phyloP scores from a whole-genome alignment of 805 yeast genomes.

The Saturnispora quitensis region DNA sequence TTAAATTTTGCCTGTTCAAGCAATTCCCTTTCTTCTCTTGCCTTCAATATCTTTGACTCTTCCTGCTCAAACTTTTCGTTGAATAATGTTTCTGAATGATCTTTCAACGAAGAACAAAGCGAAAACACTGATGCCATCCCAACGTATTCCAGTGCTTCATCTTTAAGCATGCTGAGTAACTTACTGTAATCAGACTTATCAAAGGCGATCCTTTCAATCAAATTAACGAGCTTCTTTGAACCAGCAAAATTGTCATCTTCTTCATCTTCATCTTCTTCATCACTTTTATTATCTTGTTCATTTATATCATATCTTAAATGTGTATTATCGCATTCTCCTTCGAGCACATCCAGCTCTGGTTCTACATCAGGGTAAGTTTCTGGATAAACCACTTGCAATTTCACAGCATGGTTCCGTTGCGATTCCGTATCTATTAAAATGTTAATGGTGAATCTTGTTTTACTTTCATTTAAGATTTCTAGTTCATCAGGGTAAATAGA shows the following conservation, averaged over 20 bases:
- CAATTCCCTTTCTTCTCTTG: conserved; percentile 54
- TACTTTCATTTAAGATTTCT: conserved; percentile 25
- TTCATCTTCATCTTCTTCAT: conserved; percentile 40
- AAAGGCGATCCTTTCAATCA: conserved; percentile 53
- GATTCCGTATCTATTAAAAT: conserved; percentile 62
- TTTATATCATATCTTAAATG: conserved; percentile 13
- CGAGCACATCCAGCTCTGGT: conserved; percentile 41
- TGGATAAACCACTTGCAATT: conserved; percentile 62
- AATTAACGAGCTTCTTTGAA: conserved; percentile 35
- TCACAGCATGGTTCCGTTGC: conserved; percentile 45
- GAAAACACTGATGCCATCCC: conserved; percentile 94
- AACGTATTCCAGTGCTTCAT: conserved; percentile 64
- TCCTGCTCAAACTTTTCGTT: conserved; percentile 42
- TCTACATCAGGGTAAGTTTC: conserved; percentile 72
- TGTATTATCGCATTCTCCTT: conserved; percentile 22
- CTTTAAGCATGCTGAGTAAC: conserved; percentile 34
- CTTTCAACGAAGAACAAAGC: conserved; percentile 67
- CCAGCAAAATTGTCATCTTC: conserved; percentile 33
- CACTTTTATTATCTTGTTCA: conserved; percentile 28
- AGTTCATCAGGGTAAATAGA: conserved; percentile 93
- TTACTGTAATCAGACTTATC: conserved; percentile 36
- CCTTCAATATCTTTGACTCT: conserved; percentile 52
- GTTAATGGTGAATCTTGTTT: conserved; percentile 45
- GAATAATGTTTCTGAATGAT: conserved; percentile 64
- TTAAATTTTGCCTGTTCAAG: conserved; percentile 83